A percentile compares a stretch with the other conserved stretches of the same genome.
These are phyloP conservation scores for Cynara cardunculus DNA, from an alignment of 129 eudicot genomes.

Conservation along the genomic window DNA sequence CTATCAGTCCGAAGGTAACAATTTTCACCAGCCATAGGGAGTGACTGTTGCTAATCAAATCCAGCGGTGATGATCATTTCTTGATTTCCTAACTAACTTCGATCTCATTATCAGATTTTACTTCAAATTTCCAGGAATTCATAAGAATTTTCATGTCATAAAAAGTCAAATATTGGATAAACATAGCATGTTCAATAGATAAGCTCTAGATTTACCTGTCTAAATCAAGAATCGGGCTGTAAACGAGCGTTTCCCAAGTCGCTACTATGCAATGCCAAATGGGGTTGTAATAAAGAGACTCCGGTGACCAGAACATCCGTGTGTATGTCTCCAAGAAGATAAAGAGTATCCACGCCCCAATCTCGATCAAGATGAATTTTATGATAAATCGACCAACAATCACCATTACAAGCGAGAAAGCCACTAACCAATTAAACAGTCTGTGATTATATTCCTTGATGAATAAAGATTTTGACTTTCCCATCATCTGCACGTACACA, in stretches of 20 bases:
- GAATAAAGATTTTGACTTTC: slow-evolving; percentile 78
- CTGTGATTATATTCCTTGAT: slow-evolving; percentile 93
- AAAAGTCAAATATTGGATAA: not conserved
- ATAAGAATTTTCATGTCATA: not conserved
- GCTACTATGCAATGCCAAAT: slow-evolving; percentile 85
- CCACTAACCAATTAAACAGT: slow-evolving; percentile 98
- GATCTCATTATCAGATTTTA: not conserved
- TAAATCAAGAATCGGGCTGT: slow-evolving; percentile 88
- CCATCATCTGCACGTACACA: slow-evolving; percentile 70
- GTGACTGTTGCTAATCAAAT: not conserved
- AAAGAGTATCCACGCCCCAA: slow-evolving; percentile 92
- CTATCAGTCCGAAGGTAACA: not conserved
- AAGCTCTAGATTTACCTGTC: slow-evolving; percentile 59
- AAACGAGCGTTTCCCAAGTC: slow-evolving; percentile 93
- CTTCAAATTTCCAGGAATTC: not conserved
- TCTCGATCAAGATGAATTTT: slow-evolving; percentile 76
- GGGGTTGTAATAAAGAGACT: slow-evolving; percentile 94
- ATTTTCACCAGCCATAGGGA: not conserved
- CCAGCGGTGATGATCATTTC: not conserved
- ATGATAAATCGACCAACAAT: slow-evolving; percentile 85
- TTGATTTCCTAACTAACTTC: not conserved
- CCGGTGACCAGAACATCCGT: slow-evolving; percentile 97
- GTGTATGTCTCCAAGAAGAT: slow-evolving; percentile 95
- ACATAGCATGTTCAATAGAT: not conserved
- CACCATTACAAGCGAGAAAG: slow-evolving; percentile 94